These are phyloP conservation scores for Ceratocystis diversiconidia DNA, from an alignment of 2,329 filamentous ascomycete species.

Conservation along the genomic window DNA sequence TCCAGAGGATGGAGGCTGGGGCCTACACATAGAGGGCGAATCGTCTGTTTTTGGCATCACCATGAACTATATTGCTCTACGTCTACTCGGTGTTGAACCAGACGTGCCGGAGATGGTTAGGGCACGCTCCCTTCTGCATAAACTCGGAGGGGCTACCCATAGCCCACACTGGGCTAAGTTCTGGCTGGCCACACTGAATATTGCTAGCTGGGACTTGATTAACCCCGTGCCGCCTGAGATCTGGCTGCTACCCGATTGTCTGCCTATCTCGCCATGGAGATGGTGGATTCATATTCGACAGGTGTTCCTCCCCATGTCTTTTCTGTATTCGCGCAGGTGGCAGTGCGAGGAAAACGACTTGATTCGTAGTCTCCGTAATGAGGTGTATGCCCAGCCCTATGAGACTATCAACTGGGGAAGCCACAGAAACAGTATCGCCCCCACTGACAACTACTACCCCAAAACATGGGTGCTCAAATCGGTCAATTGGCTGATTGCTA, in stretches of 20 bases:
- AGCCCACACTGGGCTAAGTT: slow-evolving; percentile 95
- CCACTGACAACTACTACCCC: slow-evolving; percentile 79
- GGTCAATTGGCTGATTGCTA: slow-evolving; percentile 63
- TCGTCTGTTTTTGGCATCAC: slow-evolving; percentile 81
- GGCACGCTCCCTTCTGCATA: slow-evolving; percentile 68
- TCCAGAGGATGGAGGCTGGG: slow-evolving; percentile 89
- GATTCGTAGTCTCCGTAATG: slow-evolving; percentile 57
- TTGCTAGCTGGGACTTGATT: slow-evolving; percentile 80
- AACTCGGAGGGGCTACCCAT: slow-evolving; percentile 69
- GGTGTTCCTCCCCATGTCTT: slow-evolving; percentile 89
- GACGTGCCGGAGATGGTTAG: slow-evolving; percentile 77
- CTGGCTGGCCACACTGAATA: slow-evolving; percentile 74
- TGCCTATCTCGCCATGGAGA: slow-evolving; percentile 76
- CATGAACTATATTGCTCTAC: slow-evolving; percentile 72
- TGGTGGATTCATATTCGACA: slow-evolving; percentile 99
- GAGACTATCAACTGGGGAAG: slow-evolving; percentile 61
- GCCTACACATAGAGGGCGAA: slow-evolving; percentile 84
- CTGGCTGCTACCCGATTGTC: slow-evolving; percentile 86
- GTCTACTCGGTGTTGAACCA: slow-evolving; percentile 67
- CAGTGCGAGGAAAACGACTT: slow-evolving; percentile 60
- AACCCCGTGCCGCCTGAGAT: slow-evolving; percentile 89
- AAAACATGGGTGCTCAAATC: slow-evolving; percentile 73
- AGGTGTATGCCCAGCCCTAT: slow-evolving; percentile 70
- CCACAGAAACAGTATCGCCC: slow-evolving; percentile 70
- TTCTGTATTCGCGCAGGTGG: slow-evolving; percentile 74